Conservation (phyloP, 2,329 filamentous ascomycete species). For the Aureobasidium sp. region DNA sequence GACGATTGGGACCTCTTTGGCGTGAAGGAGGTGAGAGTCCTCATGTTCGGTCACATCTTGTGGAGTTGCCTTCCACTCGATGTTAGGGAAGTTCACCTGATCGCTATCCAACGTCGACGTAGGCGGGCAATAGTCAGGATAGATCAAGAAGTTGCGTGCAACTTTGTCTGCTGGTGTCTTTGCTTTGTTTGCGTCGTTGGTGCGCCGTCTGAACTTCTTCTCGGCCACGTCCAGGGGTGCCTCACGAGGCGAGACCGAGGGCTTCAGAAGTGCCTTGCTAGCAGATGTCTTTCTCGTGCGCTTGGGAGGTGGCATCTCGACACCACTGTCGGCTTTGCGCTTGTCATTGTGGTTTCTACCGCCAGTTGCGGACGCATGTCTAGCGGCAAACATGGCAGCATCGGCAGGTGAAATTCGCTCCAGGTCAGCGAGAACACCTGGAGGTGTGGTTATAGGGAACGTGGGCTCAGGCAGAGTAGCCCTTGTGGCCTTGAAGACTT, state of each 20-base stretch:
- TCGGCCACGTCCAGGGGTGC: background rate
- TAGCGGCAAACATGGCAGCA: background rate
- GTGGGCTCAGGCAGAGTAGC: background rate
- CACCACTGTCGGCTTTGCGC: background rate
- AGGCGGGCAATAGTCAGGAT: conserved; percentile 62
- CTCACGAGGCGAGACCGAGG: conserved; percentile 5
- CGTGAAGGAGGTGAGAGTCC: conserved; percentile 63
- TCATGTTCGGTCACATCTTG: conserved; percentile 70
- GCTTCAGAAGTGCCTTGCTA: background rate
- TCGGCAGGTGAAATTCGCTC: background rate
- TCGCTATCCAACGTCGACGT: conserved; percentile 56
- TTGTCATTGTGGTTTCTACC: background rate
- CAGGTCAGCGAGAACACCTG: background rate
- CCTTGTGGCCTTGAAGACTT: background rate
- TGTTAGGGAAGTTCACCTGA: conserved; percentile 60
- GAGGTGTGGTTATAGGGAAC: background rate
- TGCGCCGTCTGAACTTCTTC: background rate
- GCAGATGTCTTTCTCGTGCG: background rate
- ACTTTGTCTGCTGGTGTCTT: conserved; percentile 71
- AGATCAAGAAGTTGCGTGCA: conserved; percentile 62
- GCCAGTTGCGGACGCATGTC: no score
- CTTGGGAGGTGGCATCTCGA: conserved; percentile 2
- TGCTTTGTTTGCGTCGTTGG: conserved; percentile 12
- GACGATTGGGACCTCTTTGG: conserved; percentile 70
- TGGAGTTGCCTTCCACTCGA: conserved; percentile 78